Evolutionary conservation across 495 filamentous ascomycete species (phyloP).

Genomic region (Hypoxylon intermedium): DNA sequence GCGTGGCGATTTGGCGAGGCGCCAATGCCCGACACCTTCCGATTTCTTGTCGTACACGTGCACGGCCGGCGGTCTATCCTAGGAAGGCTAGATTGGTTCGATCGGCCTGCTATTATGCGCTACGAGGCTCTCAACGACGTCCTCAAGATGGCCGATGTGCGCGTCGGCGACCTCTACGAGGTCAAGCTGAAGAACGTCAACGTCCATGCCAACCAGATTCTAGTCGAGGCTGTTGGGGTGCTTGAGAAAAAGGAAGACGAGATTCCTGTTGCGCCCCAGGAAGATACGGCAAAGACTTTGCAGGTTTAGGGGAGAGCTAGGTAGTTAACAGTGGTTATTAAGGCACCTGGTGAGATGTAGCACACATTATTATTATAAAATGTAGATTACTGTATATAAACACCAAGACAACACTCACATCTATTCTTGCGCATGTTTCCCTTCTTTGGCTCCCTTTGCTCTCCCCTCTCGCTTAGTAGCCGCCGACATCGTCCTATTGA

Average conservation of each 20-base stretch:
- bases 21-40: conserved; percentile 67
- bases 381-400: too few relatives aligned
- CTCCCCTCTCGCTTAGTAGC: too few relatives aligned
- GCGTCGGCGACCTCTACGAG: conserved; percentile 62
- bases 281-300: not conserved
- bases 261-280: not conserved
- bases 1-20: conserved; percentile 75
- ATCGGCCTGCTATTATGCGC: conserved; percentile 42
- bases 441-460: too few relatives aligned
- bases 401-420: too few relatives aligned
- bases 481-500: too few relatives aligned
- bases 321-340: not conserved
- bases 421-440: too few relatives aligned
- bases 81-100: conserved; percentile 52
- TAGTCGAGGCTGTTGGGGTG: conserved; percentile 59
- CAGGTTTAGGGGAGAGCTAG: not conserved
- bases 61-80: conserved; percentile 13
- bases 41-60: conserved; percentile 53
- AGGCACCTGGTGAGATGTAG: not conserved
- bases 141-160: conserved; percentile 44
- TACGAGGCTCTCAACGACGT: conserved; percentile 44
- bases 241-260: conserved; percentile 41
- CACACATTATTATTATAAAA: too few relatives aligned
- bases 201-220: conserved; percentile 56
- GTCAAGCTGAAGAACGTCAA: conserved; percentile 66